A percentile compares a stretch with the other conserved stretches of the same genome.
These are phyloP conservation scores for Porphyrellus cyaneotinctus DNA, from an alignment of 768 basidiomycete species.

Conservation along the genomic window DNA sequence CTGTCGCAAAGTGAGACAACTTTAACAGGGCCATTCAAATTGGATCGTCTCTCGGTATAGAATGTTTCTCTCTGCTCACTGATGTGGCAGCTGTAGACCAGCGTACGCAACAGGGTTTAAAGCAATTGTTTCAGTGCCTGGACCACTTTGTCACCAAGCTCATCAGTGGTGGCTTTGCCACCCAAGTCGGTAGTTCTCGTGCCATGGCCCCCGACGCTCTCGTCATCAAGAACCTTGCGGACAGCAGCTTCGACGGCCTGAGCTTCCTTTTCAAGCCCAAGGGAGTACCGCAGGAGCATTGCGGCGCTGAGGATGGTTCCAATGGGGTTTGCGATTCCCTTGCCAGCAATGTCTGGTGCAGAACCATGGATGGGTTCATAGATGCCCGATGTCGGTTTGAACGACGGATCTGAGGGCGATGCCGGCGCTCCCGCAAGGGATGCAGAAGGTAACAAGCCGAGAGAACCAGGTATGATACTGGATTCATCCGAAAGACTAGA, in stretches of 20 bases:
- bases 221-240: constrained; percentile 75
- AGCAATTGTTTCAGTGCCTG: constrained; percentile 62
- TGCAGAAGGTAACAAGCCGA: constrained; percentile 93
- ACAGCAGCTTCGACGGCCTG: constrained; percentile 88
- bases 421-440: constrained; percentile 89
- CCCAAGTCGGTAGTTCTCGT: constrained; percentile 85
- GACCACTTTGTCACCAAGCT: constrained; percentile 81
- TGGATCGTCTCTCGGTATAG: neutral
- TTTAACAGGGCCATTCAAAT: too few species aligned
- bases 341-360: constrained; percentile 92
- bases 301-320: constrained; percentile 94
- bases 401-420: constrained; percentile 45
- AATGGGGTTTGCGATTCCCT: constrained; percentile 91
- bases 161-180: constrained; percentile 67
- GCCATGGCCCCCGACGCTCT: constrained; percentile 66
- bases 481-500: constrained; percentile 90
- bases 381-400: constrained; percentile 78
- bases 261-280: constrained; percentile 83
- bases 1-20: too few species aligned
- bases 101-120: constrained; percentile 24
- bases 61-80: neutral
- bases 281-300: constrained; percentile 91
- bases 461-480: constrained; percentile 96
- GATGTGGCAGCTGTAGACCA: neutral
- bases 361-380: constrained; percentile 98